Conservation (phyloP, 2,329 filamentous ascomycete genomes). For the Ceratocystis harringtonii region DNA sequence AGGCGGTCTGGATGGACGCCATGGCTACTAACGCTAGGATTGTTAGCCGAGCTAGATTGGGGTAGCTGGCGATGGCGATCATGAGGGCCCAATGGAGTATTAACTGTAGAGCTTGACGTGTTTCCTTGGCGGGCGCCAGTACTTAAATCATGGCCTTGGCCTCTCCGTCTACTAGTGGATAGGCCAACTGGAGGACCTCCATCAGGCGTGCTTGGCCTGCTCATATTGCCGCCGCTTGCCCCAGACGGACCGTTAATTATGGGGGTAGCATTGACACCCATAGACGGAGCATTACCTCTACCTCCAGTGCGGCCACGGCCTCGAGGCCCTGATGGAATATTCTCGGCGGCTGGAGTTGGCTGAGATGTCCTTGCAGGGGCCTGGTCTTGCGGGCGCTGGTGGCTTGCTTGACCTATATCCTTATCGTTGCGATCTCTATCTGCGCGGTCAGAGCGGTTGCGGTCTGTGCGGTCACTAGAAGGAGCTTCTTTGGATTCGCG, state of each 20-base stretch:
- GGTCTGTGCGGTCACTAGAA: background rate
- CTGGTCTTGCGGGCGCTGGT: slow-evolving; percentile 35
- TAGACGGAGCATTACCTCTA: slow-evolving; percentile 1
- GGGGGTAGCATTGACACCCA: background rate
- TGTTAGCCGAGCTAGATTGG: background rate
- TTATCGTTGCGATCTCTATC: slow-evolving; percentile 6
- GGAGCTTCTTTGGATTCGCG: slow-evolving; percentile 17
- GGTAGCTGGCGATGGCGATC: slow-evolving; percentile 14
- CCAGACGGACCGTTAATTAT: background rate
- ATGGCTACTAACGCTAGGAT: background rate
- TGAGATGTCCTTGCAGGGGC: slow-evolving; percentile 16
- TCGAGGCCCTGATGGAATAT: slow-evolving; percentile 22
- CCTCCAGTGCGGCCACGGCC: slow-evolving; percentile 14
- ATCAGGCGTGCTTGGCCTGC: background rate
- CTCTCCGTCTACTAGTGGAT: slow-evolving; percentile 4
- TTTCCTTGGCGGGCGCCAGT: background rate
- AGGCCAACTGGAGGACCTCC: slow-evolving; percentile 9
- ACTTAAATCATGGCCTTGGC: background rate
- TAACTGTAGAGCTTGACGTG: background rate
- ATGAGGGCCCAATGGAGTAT: background rate
- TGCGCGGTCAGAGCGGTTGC: background rate
- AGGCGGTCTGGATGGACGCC: slow-evolving; percentile 15
- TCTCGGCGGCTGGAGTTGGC: background rate
- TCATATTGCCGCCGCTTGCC: background rate
- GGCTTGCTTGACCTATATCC: slow-evolving; percentile 32